Conservation (phyloP, 2,329 filamentous ascomycete species). For the Fusarium globosum region DNA sequence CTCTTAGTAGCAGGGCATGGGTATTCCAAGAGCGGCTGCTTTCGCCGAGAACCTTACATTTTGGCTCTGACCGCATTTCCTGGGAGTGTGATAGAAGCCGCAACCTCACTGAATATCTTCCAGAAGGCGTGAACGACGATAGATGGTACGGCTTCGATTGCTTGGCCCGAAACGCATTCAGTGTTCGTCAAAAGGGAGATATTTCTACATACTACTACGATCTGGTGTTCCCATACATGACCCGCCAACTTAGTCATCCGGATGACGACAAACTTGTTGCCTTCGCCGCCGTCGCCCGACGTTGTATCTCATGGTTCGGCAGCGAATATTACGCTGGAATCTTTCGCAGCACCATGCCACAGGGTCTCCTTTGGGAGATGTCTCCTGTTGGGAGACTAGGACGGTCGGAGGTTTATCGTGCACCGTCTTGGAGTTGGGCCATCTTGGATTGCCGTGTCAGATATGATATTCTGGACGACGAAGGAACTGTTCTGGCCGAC, state of each 20-base stretch:
- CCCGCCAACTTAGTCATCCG: neutral
- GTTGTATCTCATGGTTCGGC: neutral
- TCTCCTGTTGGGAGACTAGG: rapidly evolving
- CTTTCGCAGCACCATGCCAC: neutral
- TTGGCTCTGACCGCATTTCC: neutral
- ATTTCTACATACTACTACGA: neutral
- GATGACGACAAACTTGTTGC: conserved; percentile 3
- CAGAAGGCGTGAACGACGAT: neutral
- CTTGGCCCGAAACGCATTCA: neutral
- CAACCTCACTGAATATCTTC: neutral
- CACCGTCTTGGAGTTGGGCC: conserved; percentile 4
- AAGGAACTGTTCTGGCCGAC: neutral
- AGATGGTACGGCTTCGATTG: neutral
- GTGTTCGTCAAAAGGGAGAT: neutral
- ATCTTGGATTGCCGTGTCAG: neutral
- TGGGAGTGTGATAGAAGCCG: neutral
- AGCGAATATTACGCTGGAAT: neutral
- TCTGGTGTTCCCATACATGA: neutral
- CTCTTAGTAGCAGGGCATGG: neutral
- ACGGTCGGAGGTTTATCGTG: neutral
- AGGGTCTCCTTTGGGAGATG: neutral
- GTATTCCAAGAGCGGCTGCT: neutral
- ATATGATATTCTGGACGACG: neutral
- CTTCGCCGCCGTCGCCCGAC: neutral
- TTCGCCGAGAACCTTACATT: neutral